Evolutionary conservation across 345 rosid genomes (phyloP).

Genomic region (Arabidopsis suecica): DNA sequence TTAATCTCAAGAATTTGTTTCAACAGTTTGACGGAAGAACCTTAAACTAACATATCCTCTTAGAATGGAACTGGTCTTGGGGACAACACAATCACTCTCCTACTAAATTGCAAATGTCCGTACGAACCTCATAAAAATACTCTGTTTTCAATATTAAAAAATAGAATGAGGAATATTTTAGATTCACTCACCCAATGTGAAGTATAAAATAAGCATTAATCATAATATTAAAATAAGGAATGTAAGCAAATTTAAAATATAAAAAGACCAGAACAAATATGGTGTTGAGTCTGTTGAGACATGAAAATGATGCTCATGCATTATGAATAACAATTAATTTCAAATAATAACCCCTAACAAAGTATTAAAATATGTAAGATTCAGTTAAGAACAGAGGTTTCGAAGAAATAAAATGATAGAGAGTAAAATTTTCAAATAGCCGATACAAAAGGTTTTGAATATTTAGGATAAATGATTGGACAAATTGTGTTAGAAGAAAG

Average conservation of each 20-base stretch:
- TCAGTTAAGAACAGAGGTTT: background rate
- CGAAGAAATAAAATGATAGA: background rate
- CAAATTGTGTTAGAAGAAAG: background rate
- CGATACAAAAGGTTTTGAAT: background rate
- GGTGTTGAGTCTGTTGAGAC: slow-evolving; percentile 13
- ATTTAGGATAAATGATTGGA: background rate
- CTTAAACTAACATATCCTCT: background rate
- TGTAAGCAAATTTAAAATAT: background rate
- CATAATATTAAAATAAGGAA: background rate
- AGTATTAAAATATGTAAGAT: background rate
- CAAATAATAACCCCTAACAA: background rate
- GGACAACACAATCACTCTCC: slow-evolving; percentile 14
- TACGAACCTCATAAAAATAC: slow-evolving; percentile 16
- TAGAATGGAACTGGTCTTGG: slow-evolving; percentile 29
- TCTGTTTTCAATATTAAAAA: slow-evolving; percentile 5
- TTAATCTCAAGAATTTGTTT: background rate
- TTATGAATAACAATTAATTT: background rate
- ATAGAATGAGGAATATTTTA: background rate
- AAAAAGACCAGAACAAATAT: background rate
- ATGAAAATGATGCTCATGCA: background rate
- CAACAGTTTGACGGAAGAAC: slow-evolving; percentile 22
- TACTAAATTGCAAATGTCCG: slow-evolving; percentile 1
- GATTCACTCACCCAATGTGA: background rate
- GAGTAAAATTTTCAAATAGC: background rate
- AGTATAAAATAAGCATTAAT: background rate